phyloP scores from a whole-genome alignment of 2,329 filamentous ascomycete genomes.

The Epichloe aotearoae region DNA sequence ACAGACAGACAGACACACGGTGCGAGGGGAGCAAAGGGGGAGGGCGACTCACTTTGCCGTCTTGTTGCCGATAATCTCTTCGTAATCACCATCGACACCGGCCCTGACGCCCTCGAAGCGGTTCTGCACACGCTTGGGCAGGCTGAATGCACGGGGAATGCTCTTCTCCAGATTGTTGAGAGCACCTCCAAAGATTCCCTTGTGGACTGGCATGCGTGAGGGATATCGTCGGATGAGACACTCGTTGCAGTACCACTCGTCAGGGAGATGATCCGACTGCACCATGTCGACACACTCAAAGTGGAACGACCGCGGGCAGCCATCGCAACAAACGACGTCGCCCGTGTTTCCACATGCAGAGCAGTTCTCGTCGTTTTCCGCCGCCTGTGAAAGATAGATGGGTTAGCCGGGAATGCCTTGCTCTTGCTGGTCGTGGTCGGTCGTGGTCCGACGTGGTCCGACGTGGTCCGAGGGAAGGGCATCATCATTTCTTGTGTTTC shows the following conservation, averaged over 20 bases:
- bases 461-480: background rate
- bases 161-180: constrained; percentile 52
- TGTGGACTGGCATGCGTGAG: constrained; percentile 31
- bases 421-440: background rate
- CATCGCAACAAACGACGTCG: constrained; percentile 84
- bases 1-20: background rate
- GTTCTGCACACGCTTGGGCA: constrained; percentile 58
- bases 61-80: constrained; percentile 50
- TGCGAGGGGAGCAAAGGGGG: background rate
- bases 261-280: constrained; percentile 50
- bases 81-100: constrained; percentile 66
- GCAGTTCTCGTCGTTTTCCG: constrained; percentile 83
- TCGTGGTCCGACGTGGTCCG: background rate
- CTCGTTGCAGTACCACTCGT: constrained; percentile 76
- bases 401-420: constrained; percentile 18
- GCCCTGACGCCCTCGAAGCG: constrained; percentile 71
- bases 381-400: constrained; percentile 13
- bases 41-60: constrained; percentile 43
- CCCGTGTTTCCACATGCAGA: constrained; percentile 74
- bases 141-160: constrained; percentile 58
- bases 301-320: constrained; percentile 81
- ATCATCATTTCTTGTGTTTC: background rate
- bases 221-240: constrained; percentile 43
- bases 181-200: constrained; percentile 47
- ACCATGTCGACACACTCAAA: constrained; percentile 79